A percentile compares a stretch with the other conserved stretches of the same genome.
phyloP scores from a whole-genome alignment of 2,329 filamentous ascomycete species.

The Alternaria incomplexa region DNA sequence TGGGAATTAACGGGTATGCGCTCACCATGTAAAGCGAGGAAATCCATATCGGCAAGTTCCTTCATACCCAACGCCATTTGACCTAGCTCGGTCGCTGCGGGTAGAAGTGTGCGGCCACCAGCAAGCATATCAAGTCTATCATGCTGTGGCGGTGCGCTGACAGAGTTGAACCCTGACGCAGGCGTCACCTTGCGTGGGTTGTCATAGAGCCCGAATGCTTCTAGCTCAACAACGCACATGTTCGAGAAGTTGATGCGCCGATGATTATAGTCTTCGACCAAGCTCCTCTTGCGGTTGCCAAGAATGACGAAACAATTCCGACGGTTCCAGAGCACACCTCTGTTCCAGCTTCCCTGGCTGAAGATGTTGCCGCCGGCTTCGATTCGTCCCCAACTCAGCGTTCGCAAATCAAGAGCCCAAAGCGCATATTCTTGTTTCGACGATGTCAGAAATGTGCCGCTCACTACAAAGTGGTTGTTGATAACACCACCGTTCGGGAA shows the following conservation, averaged over 20 bases:
- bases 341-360: slow-evolving; percentile 96
- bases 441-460: slow-evolving; percentile 94
- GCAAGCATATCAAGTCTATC: slow-evolving; percentile 63
- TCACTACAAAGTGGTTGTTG: slow-evolving; percentile 95
- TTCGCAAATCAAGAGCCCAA: slow-evolving; percentile 90
- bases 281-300: slow-evolving; percentile 87
- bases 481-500: slow-evolving; percentile 97
- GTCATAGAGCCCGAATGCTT: slow-evolving; percentile 96
- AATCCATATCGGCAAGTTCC: slow-evolving; percentile 97
- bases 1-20: slow-evolving; percentile 93
- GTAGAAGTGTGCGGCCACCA: slow-evolving; percentile 76
- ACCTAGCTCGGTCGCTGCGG: slow-evolving; percentile 83
- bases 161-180: slow-evolving; percentile 82
- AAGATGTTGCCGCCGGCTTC: slow-evolving; percentile 93
- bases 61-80: slow-evolving; percentile 77
- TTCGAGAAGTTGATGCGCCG: slow-evolving; percentile 97
- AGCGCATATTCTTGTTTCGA: slow-evolving; percentile 98
- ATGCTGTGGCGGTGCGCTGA: slow-evolving; percentile 71
- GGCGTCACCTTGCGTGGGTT: slow-evolving; percentile 83
- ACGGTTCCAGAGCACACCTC: slow-evolving; percentile 89
- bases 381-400: slow-evolving; percentile 91
- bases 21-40: slow-evolving; percentile 88
- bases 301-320: slow-evolving; percentile 95
- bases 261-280: slow-evolving; percentile 98
- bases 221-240: slow-evolving; percentile 94